These are phyloP conservation scores for Chlamydomonas schloesseri DNA, from an alignment of 139 green algal genomes.

Conservation along the genomic window DNA sequence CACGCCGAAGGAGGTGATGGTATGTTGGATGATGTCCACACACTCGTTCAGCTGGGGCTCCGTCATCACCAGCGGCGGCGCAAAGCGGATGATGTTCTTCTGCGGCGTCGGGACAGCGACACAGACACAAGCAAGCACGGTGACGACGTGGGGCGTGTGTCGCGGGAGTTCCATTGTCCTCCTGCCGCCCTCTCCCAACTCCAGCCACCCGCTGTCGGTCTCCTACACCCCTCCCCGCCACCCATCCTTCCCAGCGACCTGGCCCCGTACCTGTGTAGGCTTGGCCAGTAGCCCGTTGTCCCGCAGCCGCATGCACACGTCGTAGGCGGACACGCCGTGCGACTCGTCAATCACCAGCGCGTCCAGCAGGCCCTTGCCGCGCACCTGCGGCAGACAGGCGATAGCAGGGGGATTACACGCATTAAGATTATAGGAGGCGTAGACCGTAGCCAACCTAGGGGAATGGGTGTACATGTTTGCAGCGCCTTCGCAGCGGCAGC, in stretches of 20 bases:
- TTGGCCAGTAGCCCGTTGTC: constrained; percentile 93
- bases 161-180: no score
- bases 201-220: no score
- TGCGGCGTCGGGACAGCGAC: constrained; percentile 35
- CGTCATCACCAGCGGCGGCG: constrained; percentile 87
- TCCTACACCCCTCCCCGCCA: neutral
- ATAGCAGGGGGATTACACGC: no score
- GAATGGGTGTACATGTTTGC: no score
- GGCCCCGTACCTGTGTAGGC: constrained; percentile 83
- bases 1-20: constrained; percentile 67
- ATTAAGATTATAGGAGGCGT: no score
- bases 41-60: constrained; percentile 84
- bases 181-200: no score
- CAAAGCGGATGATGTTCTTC: constrained; percentile 92
- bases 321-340: constrained; percentile 77
- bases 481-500: no score
- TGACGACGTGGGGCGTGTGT: no score
- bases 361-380: constrained; percentile 91
- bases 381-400: constrained; percentile 74
- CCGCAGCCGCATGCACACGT: constrained; percentile 92
- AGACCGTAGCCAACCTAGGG: no score
- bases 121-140: neutral
- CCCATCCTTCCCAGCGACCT: constrained; percentile 67
- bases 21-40: constrained; percentile 76
- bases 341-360: constrained; percentile 85